Base-by-base conservation (phyloP, 208 protist species). In the Polymyxa betae region DNA sequence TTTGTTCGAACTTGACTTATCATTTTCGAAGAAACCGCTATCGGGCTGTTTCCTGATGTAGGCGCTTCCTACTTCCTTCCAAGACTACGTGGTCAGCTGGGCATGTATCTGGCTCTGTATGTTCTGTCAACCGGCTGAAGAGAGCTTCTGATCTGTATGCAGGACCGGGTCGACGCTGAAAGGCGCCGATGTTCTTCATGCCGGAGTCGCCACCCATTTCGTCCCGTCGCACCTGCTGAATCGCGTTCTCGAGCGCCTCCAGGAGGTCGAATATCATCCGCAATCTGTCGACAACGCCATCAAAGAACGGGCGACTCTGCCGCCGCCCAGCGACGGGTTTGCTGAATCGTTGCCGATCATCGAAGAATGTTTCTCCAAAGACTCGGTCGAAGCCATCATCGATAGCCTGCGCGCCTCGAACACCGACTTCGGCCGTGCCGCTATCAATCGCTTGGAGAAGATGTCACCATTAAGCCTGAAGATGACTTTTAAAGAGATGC, bases 371-470 rank as follows among this genome's bases (percentile, higher is more conserved):
- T 88, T 88, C 77, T 77, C 77, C 43, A 77, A 77, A n/a, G 24
- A 29, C 77, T 88, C 77, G 24, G 77, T 88, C 46, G 77, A 88
- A 24, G 77, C 77, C 43, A 88, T 88, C 46, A 68, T 88, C 77
- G 35, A 40, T 24, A 24, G 20, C 20, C 77, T 88, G 20, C 16
- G 43, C 20, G 20, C 20, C 77, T 29, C 35, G 16, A n/a, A n/a
- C 16, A 68, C 35, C 20, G 20, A 40, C 20, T 88, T 88, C 46
- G 77, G 77, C 35, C 77, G 43, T 16, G 40, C 35, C 35, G 46
- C 24, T 29, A 24, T 40, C 40, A 29, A 77, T n/a, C 16, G 20
- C 20, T 29, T 88, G 20, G 40, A 88, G 43, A 16, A 68, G 35
- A 68, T 88, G 40, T 77, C 20, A 16, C 77, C 77, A 24, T 77